Conservation (phyloP, 2,329 filamentous ascomycete species). For the Fusarium coicis region DNA sequence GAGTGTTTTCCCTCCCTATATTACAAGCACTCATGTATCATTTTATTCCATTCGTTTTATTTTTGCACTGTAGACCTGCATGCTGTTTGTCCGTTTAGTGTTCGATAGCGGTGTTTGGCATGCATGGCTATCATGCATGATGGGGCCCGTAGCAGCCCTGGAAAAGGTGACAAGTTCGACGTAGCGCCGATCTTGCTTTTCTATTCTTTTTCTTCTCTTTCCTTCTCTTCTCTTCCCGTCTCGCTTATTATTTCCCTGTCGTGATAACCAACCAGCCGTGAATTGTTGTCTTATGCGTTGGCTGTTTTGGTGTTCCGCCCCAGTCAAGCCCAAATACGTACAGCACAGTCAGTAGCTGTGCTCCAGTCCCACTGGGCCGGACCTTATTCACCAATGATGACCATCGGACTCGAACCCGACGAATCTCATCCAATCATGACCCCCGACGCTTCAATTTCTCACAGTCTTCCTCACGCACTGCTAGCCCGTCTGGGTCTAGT, state of each 20-base stretch:
- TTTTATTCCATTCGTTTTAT: fast-evolving
- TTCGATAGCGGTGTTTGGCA: neutral
- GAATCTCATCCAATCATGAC: neutral
- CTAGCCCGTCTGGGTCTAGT: neutral
- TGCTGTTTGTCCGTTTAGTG: neutral
- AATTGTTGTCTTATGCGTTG: neutral
- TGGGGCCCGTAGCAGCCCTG: neutral
- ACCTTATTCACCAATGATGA: fast-evolving
- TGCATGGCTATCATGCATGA: neutral
- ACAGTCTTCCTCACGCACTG: neutral
- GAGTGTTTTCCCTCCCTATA: too few species aligned
- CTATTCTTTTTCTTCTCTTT: fast-evolving
- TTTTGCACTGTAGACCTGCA: neutral
- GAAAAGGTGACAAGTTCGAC: fast-evolving
- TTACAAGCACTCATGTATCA: neutral
- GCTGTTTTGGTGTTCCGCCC: neutral
- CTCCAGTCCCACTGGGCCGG: neutral
- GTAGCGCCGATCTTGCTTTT: neutral
- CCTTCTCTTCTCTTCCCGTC: too few species aligned
- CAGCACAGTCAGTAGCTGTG: too few species aligned
- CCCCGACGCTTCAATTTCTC: fast-evolving
- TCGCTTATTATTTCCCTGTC: neutral
- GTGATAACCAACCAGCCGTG: too few species aligned
- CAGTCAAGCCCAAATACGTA: too few species aligned
- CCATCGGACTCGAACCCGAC: fast-evolving